Conservation (phyloP, 805 yeast genomes). For the Brettanomyces bruxellensis region DNA sequence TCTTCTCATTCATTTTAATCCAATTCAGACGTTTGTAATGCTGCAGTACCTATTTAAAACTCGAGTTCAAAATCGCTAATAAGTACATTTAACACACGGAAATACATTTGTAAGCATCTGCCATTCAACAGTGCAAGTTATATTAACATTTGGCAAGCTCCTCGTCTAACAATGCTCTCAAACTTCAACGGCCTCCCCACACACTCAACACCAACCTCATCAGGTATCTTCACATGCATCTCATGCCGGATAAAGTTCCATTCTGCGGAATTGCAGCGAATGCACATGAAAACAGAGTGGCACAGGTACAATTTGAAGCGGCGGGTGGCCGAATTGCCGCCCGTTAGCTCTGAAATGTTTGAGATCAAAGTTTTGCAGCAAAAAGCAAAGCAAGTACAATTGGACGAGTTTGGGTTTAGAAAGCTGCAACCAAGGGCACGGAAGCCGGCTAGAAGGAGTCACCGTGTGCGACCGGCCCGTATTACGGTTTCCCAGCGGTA, state of each 20-base stretch:
- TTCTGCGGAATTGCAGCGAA: constrained; percentile 76
- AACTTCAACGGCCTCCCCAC: neutral
- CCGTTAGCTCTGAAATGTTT: constrained; percentile 34
- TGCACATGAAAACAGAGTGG: constrained; percentile 98
- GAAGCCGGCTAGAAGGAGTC: neutral
- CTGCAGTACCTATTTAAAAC: too few species aligned
- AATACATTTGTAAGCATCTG: too few species aligned
- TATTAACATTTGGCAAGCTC: too few species aligned
- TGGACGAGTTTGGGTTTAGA: constrained; percentile 46
- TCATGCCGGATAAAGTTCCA: constrained; percentile 80
- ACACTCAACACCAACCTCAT: constrained; percentile 2
- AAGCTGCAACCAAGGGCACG: neutral
- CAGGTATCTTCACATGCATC: constrained; percentile 55
- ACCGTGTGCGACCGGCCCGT: constrained; percentile 13
- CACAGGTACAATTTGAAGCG: constrained; percentile 93
- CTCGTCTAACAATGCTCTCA: too few species aligned
- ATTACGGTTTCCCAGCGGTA: neutral
- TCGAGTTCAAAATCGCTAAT: too few species aligned
- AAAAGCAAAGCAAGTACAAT: constrained; percentile 17
- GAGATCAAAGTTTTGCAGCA: constrained; percentile 20
- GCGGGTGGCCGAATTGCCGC: constrained; percentile 75
- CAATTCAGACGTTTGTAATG: too few species aligned
- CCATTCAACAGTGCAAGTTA: too few species aligned
- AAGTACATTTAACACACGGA: too few species aligned
- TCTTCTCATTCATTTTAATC: too few species aligned